Base-by-base conservation (phyloP, 192 early-diverging fungal genomes). In the Coemansia sp. region DNA sequence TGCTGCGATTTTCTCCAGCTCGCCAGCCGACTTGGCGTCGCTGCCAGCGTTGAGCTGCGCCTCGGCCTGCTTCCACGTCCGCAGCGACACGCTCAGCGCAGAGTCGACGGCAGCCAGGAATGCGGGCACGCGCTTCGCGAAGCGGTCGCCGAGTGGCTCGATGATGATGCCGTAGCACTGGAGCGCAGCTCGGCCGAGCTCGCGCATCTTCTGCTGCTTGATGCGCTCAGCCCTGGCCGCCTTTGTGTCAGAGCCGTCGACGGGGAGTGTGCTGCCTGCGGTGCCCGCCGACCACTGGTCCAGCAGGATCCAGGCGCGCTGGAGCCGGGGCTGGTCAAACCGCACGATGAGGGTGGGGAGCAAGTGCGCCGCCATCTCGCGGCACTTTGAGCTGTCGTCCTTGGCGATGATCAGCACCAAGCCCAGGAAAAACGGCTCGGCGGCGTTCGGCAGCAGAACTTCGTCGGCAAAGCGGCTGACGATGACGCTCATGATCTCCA, bases 371-470 rank as follows among this genome's bases (percentile, higher is more conserved):
- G 94, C 86, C 89, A 97, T 94, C 79, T 94, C 91, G 25, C 96
- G 86, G 65, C 97, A 98, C 67, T 95, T 92, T 22, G 88, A 66
- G n/a, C 92, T 92, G 25, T 97, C 95, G 64, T 99, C 98, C 54
- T 96, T 95, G 15, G 94, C 89, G 1, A 98, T 84, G 15, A 84
- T 85, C 84, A 94, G 90, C 5, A 93, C 91, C 62, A 99, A 68
- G 0, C 89, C 88, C 57, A 99, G 45, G 61, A 99, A 94, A 70
- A 98, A 86, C 51, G 93, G 74, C 61, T 98, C 94, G 2, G 85
- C 75, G 40, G 88, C 94, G 38, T 91, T 89, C 54, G 82, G 84
- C 51, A 99, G 77, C n/a, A 83, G 22, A 1, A 94, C 65, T 11
- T 89, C 88, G 47, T 94, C 91, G 8, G 85, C 78, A 76, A 98